Evolutionary conservation across 257 asterid species (phyloP).

Genomic region (Solanum piurae): DNA sequence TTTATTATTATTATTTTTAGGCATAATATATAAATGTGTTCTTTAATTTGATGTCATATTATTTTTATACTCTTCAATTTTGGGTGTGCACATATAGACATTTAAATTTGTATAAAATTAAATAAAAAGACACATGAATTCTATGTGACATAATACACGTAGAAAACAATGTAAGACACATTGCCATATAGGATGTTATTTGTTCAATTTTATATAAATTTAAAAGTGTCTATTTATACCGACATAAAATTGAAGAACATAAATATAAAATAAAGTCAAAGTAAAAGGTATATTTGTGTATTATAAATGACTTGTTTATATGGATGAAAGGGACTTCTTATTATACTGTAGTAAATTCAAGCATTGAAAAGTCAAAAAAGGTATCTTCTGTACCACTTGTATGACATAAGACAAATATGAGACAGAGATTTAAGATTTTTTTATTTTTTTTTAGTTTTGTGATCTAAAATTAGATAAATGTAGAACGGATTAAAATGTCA

Average conservation of each 20-base stretch:
- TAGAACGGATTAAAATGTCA: neutral
- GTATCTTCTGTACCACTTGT: neutral
- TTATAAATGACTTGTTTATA: neutral
- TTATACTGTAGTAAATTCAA: neutral
- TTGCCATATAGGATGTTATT: too few relatives aligned
- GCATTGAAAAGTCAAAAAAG: neutral
- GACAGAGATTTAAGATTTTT: neutral
- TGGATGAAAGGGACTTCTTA: neutral
- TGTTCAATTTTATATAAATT: rapidly evolving
- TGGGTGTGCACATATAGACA: neutral
- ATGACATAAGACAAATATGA: neutral
- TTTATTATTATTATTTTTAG: too few relatives aligned
- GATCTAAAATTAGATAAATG: too few relatives aligned
- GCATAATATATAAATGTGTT: too few relatives aligned
- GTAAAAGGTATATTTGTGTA: too few relatives aligned
- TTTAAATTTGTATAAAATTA: too few relatives aligned
- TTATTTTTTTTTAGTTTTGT: too few relatives aligned
- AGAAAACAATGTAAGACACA: neutral
- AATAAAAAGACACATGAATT: too few relatives aligned
- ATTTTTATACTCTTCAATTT: too few relatives aligned
- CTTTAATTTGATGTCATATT: too few relatives aligned
- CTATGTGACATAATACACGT: rapidly evolving
- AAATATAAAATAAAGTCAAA: too few relatives aligned
- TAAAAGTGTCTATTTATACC: rapidly evolving
- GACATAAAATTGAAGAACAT: rapidly evolving